A percentile compares a stretch with the other conserved stretches of the same genome.
Conservation (phyloP, 805 yeast genomes). For the Saccharomycopsis babjevae region DNA sequence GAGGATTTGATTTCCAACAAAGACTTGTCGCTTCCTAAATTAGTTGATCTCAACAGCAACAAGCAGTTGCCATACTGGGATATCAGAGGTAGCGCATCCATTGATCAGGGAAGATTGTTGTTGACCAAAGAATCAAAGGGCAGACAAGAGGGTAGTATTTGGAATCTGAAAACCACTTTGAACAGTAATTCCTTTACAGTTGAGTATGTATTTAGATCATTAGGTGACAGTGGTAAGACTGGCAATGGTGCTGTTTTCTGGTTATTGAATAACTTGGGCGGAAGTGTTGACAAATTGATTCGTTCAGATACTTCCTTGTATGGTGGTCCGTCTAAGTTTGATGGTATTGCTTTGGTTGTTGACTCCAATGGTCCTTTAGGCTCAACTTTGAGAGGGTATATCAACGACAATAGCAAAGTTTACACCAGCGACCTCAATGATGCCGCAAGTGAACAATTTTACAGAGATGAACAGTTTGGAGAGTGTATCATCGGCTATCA, state of each 20-base stretch:
- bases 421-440: constrained; percentile 24
- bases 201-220: constrained; percentile 54
- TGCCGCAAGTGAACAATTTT: constrained; percentile 20
- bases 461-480: constrained; percentile 33
- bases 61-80: constrained; percentile 29
- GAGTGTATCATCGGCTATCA: constrained; percentile 51
- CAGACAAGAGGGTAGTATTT: constrained; percentile 32
- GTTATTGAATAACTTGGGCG: constrained; percentile 31
- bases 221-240: constrained; percentile 39
- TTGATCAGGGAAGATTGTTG: constrained; percentile 44
- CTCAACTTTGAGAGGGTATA: constrained; percentile 45
- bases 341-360: constrained; percentile 54
- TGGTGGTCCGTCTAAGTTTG: constrained; percentile 48
- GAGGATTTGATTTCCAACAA: constrained; percentile 1
- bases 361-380: constrained; percentile 41
- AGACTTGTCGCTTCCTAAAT: constrained; percentile 15
- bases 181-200: constrained; percentile 39
- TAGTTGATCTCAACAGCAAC: constrained; percentile 8
- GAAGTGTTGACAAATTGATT: constrained; percentile 19
- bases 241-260: constrained; percentile 52
- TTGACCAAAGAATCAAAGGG: constrained; percentile 34
- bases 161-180: constrained; percentile 29
- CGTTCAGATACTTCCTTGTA: constrained; percentile 28
- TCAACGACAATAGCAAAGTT: constrained; percentile 46
- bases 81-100: constrained; percentile 28